Evolutionary conservation across 1,139 yeast genomes (phyloP), one percentile per base, ranked within the genome.

Genomic region (Hanseniaspora gamundiae): DNA sequence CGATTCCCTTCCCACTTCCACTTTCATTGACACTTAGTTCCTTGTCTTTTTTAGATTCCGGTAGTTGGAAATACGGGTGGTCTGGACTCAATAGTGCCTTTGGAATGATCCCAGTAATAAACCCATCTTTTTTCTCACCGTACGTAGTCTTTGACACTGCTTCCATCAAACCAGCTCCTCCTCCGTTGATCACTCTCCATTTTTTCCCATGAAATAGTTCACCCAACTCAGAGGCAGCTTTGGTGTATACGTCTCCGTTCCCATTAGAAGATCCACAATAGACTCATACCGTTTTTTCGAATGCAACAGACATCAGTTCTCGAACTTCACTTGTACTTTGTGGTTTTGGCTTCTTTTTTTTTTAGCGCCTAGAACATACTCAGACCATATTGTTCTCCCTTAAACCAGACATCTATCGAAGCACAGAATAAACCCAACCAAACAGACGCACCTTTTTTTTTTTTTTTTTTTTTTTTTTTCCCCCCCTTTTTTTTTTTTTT

Each of bases 121-220:
- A 73, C 2, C 91, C 94, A 24, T 79, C 81, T 42, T 66, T 67
- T 6, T 75, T 61, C 0, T 54, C 51, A 3, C 61, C 62, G 44
- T 81, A 78, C 46, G 83, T 76, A 0, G 86, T 73, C 48, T 75
- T 71, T n/a, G 94, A 94, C 44, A 85, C 76, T 2, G 78, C 69
- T 2, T 95, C 95, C 95, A 85, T 87, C 45, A 85, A 62, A 4
- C 94, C 91, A 7, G 68, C 80, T 17, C 95, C 95, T 38, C 95
- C 96, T 28, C 95, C 95, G 56, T 86, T 86, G 8, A 86, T 94
- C 42, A 86, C 67, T 2, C 87, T 87, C 79, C 86, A 82, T 47
- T 73, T 69, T 47, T 69, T 68, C 26, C 63, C 56, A 17, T 86
- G 83, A 49, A 86, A 61, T 24, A 70, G 56, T 43, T 66, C 53